Evolutionary conservation across 139 green algal species (phyloP), one percentile per base, ranked within the genome.

Genomic region (Chlorella sorokiniana): DNA sequence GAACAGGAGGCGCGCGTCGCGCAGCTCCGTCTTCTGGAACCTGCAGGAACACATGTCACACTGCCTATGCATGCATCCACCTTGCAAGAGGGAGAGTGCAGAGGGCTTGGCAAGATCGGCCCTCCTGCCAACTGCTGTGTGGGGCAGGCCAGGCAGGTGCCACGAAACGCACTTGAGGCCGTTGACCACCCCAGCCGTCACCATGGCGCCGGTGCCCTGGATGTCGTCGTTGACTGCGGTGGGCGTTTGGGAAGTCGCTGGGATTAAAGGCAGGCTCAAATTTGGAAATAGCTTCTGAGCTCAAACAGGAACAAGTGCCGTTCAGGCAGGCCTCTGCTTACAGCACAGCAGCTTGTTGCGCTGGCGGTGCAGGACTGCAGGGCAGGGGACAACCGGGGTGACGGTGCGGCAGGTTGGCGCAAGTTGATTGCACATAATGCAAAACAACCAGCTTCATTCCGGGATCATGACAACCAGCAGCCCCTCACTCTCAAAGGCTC

Each of bases 181-280:
- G 54, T 91, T 91, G 72, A 92, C 59, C 59, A 92, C 85, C 20
- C 88, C 88, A 14, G 76, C 37, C n/a, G 75, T 82, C 1, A 90
- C 84, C 25, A 89, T 81, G 6, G 84, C 84, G 8, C 86, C 86
- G 11, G 88, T 92, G 68, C 88, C 88, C 52, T 92, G 75, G 61
- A 98, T 98, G 74, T 98, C 95, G 83, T 98, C 95, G 84, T 98
- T 98, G 91, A 98, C 40, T 56, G 41, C 68, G 40, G n/a, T n/a
- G n/a, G n/a, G n/a, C n/a, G n/a, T n/a, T 1, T 4, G 67, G 67
- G 6, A 54, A 10, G 11, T 29, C 18, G 56, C 56, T 33, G 56
- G 56, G 18, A 29, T 65, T 16, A 6, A 97, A 37, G 63, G 88
- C 71, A 75, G 41, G 11, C n/a, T 10, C n/a, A 9, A 40, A n/a